These are phyloP conservation scores for Phytophthora cryptogea DNA, from an alignment of 352 stramenopile species.

Conservation along the genomic window DNA sequence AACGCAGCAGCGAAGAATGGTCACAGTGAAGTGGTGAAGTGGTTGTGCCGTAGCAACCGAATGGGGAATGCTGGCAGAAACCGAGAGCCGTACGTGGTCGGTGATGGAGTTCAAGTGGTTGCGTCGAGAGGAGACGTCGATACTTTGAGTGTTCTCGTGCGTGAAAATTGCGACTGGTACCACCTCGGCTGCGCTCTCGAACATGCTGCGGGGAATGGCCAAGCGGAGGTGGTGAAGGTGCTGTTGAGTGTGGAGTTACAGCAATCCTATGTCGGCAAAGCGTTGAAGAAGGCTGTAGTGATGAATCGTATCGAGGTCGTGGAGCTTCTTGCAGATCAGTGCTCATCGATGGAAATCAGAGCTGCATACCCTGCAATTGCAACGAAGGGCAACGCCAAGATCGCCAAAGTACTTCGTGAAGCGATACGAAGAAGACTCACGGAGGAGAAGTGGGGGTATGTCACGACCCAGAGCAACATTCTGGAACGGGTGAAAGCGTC, in stretches of 20 bases:
- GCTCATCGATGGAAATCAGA: slow-evolving; percentile 3
- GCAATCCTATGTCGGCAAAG: not conserved
- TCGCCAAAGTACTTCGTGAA: not conserved
- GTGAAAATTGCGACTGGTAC: slow-evolving; percentile 1
- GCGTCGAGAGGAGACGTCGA: slow-evolving; percentile 4
- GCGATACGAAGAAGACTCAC: not conserved
- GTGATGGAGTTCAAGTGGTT: slow-evolving; percentile 11
- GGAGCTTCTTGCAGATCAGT: not conserved
- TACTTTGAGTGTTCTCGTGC: not conserved
- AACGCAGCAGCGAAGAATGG: slow-evolving; percentile 22
- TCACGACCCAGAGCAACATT: not conserved
- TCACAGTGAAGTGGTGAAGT: slow-evolving; percentile 25
- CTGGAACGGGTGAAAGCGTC: not conserved
- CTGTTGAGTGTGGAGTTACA: slow-evolving; percentile 15
- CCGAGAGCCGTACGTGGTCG: not conserved
- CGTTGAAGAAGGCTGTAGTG: slow-evolving; percentile 1
- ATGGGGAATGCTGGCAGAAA: not conserved
- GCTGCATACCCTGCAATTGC: not conserved
- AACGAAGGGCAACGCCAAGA: not conserved
- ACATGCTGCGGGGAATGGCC: not conserved
- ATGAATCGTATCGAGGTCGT: not conserved
- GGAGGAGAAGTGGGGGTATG: slow-evolving; percentile 2
- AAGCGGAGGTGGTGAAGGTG: slow-evolving; percentile 12
- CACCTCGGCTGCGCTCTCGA: not conserved
- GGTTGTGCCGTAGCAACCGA: not conserved